Conservation (phyloP, 768 basidiomycete genomes). For the Tephrocybe sp. region DNA sequence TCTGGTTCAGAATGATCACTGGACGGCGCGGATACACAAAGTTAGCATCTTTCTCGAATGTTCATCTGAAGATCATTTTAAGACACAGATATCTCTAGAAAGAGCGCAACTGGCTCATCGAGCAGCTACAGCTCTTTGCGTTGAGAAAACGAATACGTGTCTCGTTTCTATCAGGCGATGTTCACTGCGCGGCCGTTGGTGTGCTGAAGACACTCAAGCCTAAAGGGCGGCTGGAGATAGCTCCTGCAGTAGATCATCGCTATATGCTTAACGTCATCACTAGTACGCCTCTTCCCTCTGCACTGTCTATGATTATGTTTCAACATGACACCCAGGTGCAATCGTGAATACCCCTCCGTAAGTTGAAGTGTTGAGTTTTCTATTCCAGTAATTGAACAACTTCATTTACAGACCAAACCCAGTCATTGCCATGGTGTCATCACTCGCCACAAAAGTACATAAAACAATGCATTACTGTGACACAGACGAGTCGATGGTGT, state of each 20-base stretch:
- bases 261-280: constrained; percentile 92
- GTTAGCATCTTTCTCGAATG: constrained; percentile 30
- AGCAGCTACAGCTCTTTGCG: constrained; percentile 76
- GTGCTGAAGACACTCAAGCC: constrained; percentile 65
- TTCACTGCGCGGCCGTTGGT: constrained; percentile 88
- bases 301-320: not conserved
- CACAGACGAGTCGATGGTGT: constrained; percentile 89
- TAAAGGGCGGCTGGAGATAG: constrained; percentile 47
- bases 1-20: constrained; percentile 75
- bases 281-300: constrained; percentile 43
- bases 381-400: not conserved
- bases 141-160: constrained; percentile 63
- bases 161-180: constrained; percentile 90
- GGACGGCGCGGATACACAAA: constrained; percentile 84
- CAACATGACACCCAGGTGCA: constrained; percentile 50
- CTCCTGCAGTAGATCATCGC: constrained; percentile 65
- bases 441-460: constrained; percentile 79
- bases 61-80: not conserved
- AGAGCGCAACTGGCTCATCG: constrained; percentile 90
- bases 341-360: constrained; percentile 95
- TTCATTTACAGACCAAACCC: constrained; percentile 52
- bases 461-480: constrained; percentile 78
- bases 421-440: constrained; percentile 80
- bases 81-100: constrained; percentile 41
- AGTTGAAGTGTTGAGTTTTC: no score